Conservation (phyloP, 164 flowering plant genomes). For the Dillenia suffruticosa region DNA sequence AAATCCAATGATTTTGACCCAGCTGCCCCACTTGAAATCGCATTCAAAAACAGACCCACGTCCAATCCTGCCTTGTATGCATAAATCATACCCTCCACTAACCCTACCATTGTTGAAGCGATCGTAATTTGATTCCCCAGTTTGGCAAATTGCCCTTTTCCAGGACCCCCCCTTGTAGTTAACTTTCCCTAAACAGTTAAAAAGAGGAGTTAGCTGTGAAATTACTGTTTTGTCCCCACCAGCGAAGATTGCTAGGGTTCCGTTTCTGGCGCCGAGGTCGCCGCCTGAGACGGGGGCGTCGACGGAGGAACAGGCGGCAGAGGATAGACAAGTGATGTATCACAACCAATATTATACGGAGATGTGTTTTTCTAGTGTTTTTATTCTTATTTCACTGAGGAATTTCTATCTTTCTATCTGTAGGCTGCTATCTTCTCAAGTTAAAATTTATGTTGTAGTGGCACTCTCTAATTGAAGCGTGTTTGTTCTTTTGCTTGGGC, state of each 20-base stretch:
- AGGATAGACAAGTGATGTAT: too few relatives aligned
- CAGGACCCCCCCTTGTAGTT: slow-evolving; percentile 87
- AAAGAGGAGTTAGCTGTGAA: slow-evolving; percentile 43
- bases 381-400: too few relatives aligned
- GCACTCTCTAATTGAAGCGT: too few relatives aligned
- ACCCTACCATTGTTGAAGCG: slow-evolving; percentile 86
- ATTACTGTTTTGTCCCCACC: slow-evolving; percentile 66
- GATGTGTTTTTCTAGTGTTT: too few relatives aligned
- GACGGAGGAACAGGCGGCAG: slow-evolving; percentile 45
- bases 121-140: slow-evolving; percentile 82
- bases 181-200: slow-evolving; percentile 63
- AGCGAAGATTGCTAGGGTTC: slow-evolving; percentile 76
- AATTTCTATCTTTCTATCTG: too few relatives aligned
- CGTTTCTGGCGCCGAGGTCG: slow-evolving; percentile 76
- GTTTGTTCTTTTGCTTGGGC: too few relatives aligned
- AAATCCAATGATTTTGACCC: slow-evolving; percentile 84
- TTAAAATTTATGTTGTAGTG: too few relatives aligned
- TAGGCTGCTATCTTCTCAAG: too few relatives aligned
- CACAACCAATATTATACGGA: too few relatives aligned
- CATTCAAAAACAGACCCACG: slow-evolving; percentile 46
- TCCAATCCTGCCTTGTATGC: slow-evolving; percentile 82
- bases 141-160: slow-evolving; percentile 82
- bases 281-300: slow-evolving; percentile 99
- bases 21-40: slow-evolving; percentile 81
- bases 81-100: slow-evolving; percentile 83